Conservation (phyloP, 495 filamentous ascomycete genomes). For the Trypethelium eluteriae region DNA sequence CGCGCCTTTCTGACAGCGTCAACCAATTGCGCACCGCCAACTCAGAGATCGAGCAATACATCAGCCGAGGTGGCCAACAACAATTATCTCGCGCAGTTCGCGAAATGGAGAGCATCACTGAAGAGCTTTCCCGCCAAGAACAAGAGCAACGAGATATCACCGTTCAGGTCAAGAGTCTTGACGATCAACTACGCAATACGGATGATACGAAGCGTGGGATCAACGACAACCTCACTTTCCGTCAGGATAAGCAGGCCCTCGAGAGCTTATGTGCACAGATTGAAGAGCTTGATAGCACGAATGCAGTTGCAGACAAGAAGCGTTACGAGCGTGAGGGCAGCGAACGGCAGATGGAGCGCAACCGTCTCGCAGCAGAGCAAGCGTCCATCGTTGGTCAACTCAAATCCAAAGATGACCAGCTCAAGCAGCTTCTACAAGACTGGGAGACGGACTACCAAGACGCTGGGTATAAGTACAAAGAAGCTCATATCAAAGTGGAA, state of each 20-base stretch:
- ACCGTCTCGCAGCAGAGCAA: slow-evolving; percentile 53
- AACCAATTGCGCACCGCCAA: slow-evolving; percentile 68
- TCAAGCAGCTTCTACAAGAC: slow-evolving; percentile 59
- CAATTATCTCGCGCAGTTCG: slow-evolving; percentile 61
- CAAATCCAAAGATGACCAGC: slow-evolving; percentile 72
- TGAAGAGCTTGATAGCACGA: slow-evolving; percentile 64
- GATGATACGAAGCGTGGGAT: slow-evolving; percentile 74
- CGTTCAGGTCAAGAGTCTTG: slow-evolving; percentile 65
- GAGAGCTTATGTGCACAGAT: slow-evolving; percentile 62
- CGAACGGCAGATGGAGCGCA: slow-evolving; percentile 52
- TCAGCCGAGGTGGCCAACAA: slow-evolving; percentile 62
- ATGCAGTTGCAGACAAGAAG: slow-evolving; percentile 73
- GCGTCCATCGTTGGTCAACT: slow-evolving; percentile 62
- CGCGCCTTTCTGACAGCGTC: slow-evolving; percentile 60
- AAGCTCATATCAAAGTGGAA: slow-evolving; percentile 82
- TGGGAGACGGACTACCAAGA: slow-evolving; percentile 83
- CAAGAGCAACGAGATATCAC: slow-evolving; percentile 59
- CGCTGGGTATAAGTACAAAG: slow-evolving; percentile 73
- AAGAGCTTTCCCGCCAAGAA: slow-evolving; percentile 57
- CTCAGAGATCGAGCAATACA: slow-evolving; percentile 71
- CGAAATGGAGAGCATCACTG: slow-evolving; percentile 59
- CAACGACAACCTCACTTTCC: slow-evolving; percentile 76
- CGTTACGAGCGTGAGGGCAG: slow-evolving; percentile 62
- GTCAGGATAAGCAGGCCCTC: slow-evolving; percentile 60
- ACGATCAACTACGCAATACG: slow-evolving; percentile 66